Evolutionary conservation across 129 eudicot genomes (phyloP), one percentile per base, ranked within the genome.

Genomic region (Centella asiatica): DNA sequence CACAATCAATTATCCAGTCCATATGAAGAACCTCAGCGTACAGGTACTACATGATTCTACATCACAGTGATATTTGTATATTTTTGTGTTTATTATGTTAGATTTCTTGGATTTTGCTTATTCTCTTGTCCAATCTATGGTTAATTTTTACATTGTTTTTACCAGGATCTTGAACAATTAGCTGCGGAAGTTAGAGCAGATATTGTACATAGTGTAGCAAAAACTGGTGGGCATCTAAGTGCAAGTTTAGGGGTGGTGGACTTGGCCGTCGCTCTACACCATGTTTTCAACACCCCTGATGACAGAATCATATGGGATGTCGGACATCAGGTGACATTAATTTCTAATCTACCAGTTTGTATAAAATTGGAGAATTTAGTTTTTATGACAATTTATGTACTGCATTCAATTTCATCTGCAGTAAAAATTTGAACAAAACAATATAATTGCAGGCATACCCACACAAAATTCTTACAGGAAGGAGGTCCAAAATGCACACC

Each of bases 161-260:
- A 52, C 20, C 68, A 88, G 96, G 96, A 88, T 59, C 78, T 88
- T 25, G 94, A 84, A 49, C 89, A 88, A 65, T 45, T 88, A 36
- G 86, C 96, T 45, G 84, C 89, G 58, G 96, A 88, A 31, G 66
- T 88, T 4, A 81, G 96, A 75, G 80, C 86, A 59, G 96, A 88
- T 56, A 81, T 88, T 13, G 94, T 88, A 25, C 71, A 84, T 57
- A 56, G 80, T 42, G 82, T 84, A 12, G 71, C 96, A 19, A 77
- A 81, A 33, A 79, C 78, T 0, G 96, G 96, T 22, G 96, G 96
- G 24, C 96, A 88, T 79, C 73, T 88, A 25, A 88, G 96, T 79
- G 76, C 96, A 64, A 88, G 96, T 72, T 73, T 88, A 66, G 96
- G 96, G 17, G 96, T 88, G 18, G 96, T 88, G 57, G 96, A 88